Base-by-base conservation (phyloP, 257 asterid genomes). In the Fraxinus excelsior region DNA sequence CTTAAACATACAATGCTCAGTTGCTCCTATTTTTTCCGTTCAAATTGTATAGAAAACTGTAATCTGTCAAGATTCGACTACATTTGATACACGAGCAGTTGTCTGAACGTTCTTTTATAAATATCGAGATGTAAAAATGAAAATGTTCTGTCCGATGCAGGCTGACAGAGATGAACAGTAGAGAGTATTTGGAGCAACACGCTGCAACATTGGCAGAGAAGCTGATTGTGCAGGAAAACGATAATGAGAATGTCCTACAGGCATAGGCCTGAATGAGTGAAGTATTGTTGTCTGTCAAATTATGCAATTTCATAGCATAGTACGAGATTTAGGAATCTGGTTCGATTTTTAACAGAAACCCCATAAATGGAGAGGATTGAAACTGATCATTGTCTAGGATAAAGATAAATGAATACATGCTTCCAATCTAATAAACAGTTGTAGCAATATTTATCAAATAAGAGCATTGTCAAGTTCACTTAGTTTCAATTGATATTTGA, bases 251-350 rank as follows among this genome's bases (percentile, higher is more conserved):
- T 71, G 83, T 72, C 31, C 1, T 51, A 37, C 46, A 72, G 21
- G 74, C 77, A 28, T 60, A 67, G 73, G 69, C 53, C 65, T 38
- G 5, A n/a, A 58, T 23, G 44, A 25, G 65, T 71, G 31, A 64
- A 62, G 7, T 62, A n/a, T 80, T 79, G 76, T 73, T 85, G 80
- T 70, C 46, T 84, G 88, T 79, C 79, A 67, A 56, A 70, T 73
- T 44, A 69, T 80, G 71, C 78, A 60, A 21, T 69, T 16, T 51
- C 72, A 18, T 23, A 23, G 32, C 25, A 67, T 71, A 73, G 62
- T 78, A 12, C 18, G 29, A 16, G 37, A 37, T 72, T 12, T 64
- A 62, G 74, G 37, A 49, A 40, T 13, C 28, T 67, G 66, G 76
- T n/a, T 29, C 31, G 29, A 64, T 49, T 81, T 81, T 70, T 73